Evolutionary conservation across 371 early-diverging fungal genomes (phyloP).

Genomic region (Mucor ambiguus): DNA sequence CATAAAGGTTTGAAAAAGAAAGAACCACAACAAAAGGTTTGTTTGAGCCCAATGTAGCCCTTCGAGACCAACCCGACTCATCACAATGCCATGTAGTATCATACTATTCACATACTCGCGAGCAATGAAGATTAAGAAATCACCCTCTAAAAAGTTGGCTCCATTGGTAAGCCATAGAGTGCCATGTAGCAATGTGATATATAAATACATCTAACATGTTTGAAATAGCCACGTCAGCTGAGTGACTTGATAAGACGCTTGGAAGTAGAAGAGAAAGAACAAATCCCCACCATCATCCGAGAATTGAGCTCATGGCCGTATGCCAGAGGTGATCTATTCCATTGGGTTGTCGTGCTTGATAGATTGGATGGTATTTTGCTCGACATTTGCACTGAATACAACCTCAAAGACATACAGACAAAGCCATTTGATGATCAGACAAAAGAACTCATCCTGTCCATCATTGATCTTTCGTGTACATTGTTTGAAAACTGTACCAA

Average conservation of each 20-base stretch:
- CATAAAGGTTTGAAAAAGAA: not conserved
- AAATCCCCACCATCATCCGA: constrained; percentile 56
- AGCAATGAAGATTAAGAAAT: constrained; percentile 22
- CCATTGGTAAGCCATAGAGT: constrained; percentile 12
- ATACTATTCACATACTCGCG: not conserved
- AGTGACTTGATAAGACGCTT: constrained; percentile 60
- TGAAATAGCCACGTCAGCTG: constrained; percentile 56
- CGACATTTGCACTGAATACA: constrained; percentile 61
- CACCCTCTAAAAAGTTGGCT: constrained; percentile 14
- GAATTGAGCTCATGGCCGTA: constrained; percentile 71
- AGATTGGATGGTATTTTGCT: constrained; percentile 87
- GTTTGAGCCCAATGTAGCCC: not conserved
- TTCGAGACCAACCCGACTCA: not conserved
- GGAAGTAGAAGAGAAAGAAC: constrained; percentile 55
- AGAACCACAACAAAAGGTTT: constrained; percentile 1
- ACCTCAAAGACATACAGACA: constrained; percentile 64
- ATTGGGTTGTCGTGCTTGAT: constrained; percentile 94
- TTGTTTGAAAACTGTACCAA: constrained; percentile 96
- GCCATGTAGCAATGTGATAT: not conserved
- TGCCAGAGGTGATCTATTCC: constrained; percentile 90
- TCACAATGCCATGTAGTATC: not conserved
- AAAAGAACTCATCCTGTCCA: constrained; percentile 65
- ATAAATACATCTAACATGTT: constrained; percentile 2
- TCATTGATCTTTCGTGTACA: constrained; percentile 75
- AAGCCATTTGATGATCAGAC: constrained; percentile 56